Base-by-base conservation (phyloP, 208 protist genomes). In the Hexamita inflata region DNA sequence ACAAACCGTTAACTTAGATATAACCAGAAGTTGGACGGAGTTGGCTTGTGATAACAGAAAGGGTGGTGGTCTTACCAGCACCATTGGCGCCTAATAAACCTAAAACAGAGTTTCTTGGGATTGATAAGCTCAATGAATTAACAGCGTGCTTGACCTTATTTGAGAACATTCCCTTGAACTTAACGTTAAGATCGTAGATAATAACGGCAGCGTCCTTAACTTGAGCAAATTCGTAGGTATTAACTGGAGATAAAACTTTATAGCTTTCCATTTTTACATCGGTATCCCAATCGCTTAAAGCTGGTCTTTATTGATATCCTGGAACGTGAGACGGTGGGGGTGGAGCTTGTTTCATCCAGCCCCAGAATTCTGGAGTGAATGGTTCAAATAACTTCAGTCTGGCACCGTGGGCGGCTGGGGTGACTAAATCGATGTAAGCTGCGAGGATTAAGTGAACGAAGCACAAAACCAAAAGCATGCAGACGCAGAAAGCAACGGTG, bases 131-230 rank as follows among this genome's bases (percentile, higher is more conserved):
- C 49, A 73, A 26, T 9, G 4, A 13, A 11, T 73, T 59, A 13
- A 73, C 65, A 34, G 65, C 65, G 28, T 73, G 42, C 42, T 61
- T 61, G 4, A 24, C 28, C 4, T 30, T 9, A 67, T n/a, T 13
- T 26, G 19, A 61, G 19, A n/a, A n/a, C 13, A 61, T 67, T n/a
- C 35, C 35, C 9, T 35, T 38, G 28, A 61, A 61, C 28, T 30
- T 30, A 34, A 61, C 57, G 28, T 58, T 73, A 15, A 73, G 28
- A 61, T 59, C 65, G n/a, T 73, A 73, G 28, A 73, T 73, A 13
- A 61, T 30, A 59, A 73, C 28, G 2, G 57, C 28, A 41, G 65
- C 4, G 28, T 30, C 30, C 9, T 41, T 30, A 26, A 62, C 28
- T 26, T 7, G 13, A 29, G 7, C n/a, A 26, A 38, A 62, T 15